Evolutionary conservation across 1,139 yeast genomes (phyloP).

Genomic region (Candida sanyaensis): DNA sequence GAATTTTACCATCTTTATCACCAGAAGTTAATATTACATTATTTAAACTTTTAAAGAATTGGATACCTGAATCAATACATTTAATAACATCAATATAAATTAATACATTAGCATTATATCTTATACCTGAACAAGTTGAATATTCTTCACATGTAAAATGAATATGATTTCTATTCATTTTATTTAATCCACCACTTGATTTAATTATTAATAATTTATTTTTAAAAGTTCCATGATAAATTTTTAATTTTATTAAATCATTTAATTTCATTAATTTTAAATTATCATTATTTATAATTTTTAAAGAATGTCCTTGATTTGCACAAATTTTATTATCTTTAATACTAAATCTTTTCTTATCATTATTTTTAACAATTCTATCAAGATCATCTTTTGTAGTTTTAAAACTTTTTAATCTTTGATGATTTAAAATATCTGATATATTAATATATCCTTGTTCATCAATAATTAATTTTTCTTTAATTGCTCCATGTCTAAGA

Average conservation of each 20-base stretch:
- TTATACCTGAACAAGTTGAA: constrained; percentile 66
- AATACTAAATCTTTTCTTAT: constrained; percentile 67
- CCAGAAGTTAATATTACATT: constrained; percentile 76
- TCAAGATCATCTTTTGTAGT: constrained; percentile 59
- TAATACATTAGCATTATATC: constrained; percentile 58
- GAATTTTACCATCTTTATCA: constrained; percentile 53
- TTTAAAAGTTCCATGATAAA: constrained; percentile 83
- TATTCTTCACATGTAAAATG: constrained; percentile 54
- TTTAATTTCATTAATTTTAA: constrained; percentile 28
- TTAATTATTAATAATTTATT: constrained; percentile 52
- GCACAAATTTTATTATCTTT: constrained; percentile 62
- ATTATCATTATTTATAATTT: constrained; percentile 41
- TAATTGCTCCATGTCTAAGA: constrained; percentile 81
- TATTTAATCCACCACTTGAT: constrained; percentile 56
- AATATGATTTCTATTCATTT: constrained; percentile 80
- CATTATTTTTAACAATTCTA: constrained; percentile 63
- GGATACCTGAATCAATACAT: constrained; percentile 47
- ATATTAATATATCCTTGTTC: constrained; percentile 65
- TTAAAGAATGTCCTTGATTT: constrained; percentile 86
- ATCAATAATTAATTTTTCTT: constrained; percentile 67
- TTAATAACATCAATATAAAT: constrained; percentile 61
- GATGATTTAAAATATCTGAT: constrained; percentile 53
- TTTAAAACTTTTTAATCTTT: constrained; percentile 56
- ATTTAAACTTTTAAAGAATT: constrained; percentile 66
- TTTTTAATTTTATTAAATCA: constrained; percentile 24